Evolutionary conservation across 805 yeast genomes (phyloP).

Genomic region (Wickerhamomyces canadensis): DNA sequence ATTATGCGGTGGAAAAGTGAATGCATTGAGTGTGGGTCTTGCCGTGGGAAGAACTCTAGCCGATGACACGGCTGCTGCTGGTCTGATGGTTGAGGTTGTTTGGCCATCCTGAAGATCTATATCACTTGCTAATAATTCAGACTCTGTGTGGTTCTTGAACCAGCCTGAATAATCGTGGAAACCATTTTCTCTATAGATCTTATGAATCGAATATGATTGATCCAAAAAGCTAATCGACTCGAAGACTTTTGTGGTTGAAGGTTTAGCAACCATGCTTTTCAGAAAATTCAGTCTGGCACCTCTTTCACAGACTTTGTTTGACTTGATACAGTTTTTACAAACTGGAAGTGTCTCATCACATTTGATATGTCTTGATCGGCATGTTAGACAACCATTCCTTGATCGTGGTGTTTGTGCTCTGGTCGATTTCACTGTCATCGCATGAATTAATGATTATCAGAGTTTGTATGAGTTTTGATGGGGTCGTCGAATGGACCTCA

Average conservation of each 20-base stretch:
- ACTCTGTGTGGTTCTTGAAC: conserved; percentile 10
- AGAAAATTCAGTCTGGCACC: conserved; percentile 42
- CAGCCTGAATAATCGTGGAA: conserved; percentile 17
- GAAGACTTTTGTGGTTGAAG: conserved; percentile 1
- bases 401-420: conserved; percentile 16
- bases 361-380: conserved; percentile 55
- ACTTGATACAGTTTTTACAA: conserved; percentile 46
- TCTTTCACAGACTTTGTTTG: conserved; percentile 41
- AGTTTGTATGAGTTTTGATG: no score
- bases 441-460: background rate
- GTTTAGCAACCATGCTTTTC: conserved; percentile 20
- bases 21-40: no score
- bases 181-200: conserved; percentile 9
- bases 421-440: background rate
- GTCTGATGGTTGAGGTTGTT: no score
- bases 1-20: no score
- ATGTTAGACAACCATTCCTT: conserved; percentile 48
- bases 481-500: no score
- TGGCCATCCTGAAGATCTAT: conserved; percentile 8
- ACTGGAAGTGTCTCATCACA: conserved; percentile 55
- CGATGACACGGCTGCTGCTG: no score
- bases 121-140: conserved; percentile 17
- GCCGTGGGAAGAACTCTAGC: no score
- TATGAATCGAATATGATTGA: conserved; percentile 18
- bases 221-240: conserved; percentile 11